Percentiles rank a stretch among this genome's conserved stretches.
Conservation (phyloP, 2,329 filamentous ascomycete genomes). For the Fusarium veterinarium region DNA sequence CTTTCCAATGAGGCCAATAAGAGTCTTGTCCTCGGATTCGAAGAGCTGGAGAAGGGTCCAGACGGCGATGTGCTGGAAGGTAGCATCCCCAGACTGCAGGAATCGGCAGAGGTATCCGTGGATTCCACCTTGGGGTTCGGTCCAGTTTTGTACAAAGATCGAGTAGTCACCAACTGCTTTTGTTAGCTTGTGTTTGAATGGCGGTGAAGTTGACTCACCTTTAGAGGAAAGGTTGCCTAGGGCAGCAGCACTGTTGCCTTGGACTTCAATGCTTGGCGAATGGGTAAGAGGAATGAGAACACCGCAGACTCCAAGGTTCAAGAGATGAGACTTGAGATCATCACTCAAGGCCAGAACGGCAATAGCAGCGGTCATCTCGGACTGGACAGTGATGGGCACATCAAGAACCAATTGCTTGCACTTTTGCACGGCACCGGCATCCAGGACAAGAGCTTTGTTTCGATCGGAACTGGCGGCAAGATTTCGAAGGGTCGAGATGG, state of each 20-base stretch:
- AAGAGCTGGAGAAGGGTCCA: conserved; percentile 97
- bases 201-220: conserved; percentile 65
- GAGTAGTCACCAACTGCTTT: conserved; percentile 89
- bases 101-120: conserved; percentile 95
- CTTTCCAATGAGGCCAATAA: conserved; percentile 90
- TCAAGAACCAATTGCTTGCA: conserved; percentile 97
- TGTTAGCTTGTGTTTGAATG: neutral
- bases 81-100: conserved; percentile 92
- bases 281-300: conserved; percentile 95
- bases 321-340: conserved; percentile 89
- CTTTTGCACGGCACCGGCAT: conserved; percentile 96
- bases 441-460: conserved; percentile 97
- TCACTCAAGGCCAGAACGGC: conserved; percentile 95
- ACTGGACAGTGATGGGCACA: conserved; percentile 93
- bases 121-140: conserved; percentile 90
- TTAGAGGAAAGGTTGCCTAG: conserved; percentile 97
- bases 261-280: conserved; percentile 95
- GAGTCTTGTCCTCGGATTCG: conserved; percentile 90
- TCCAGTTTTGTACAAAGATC: conserved; percentile 96
- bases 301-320: conserved; percentile 94
- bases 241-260: conserved; percentile 96
- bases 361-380: conserved; percentile 99
- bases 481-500: conserved; percentile 95
- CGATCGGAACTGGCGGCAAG: conserved; percentile 95
- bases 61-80: conserved; percentile 98